Base-by-base conservation (phyloP, 2,329 filamentous ascomycete species). In the Sporothrix schenckii region DNA sequence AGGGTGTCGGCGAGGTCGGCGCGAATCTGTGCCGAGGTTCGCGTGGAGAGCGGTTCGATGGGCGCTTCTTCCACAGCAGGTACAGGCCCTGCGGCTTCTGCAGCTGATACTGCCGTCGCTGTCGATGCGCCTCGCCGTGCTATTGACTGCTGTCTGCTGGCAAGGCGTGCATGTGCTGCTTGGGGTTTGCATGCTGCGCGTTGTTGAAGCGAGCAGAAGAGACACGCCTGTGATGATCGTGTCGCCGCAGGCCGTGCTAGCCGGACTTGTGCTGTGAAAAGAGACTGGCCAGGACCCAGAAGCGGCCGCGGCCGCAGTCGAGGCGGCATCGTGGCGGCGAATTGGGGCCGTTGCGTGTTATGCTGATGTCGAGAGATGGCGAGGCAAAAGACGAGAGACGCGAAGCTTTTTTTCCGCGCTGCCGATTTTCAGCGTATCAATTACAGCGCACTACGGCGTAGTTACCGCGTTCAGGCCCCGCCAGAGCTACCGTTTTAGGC, bases 1-100 rank as follows among this genome's bases (percentile, higher is more conserved):
- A 94, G 81, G 2, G 87, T 82, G 56, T 83, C 79, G 72, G 90
- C 83, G 5, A 92, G 85, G 74, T 90, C 85, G 30, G 69, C 24
- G 11, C 69, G 72, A 11, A 67, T 69, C 34, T 54, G 66, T 9
- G 19, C 24, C n/a, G 66, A 24, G 39, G 49, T 52, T 21, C 50
- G 68, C 7, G 50, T 41, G 11, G 7, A 30, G 4, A 16, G 13
- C 39, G 50, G 63, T 4, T 39, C 44, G 16, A n/a, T 19, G 34
- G 71, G 41, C 2, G 52, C 27, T 41, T 30, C 16, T 16, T 10
- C 19, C 4, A 19, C n/a, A 30, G 11, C 10, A 4, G 24, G 6
- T n/a, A 11, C 39, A 1, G 27, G 41, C 7, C 10, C 10, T 13
- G 56, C 16, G 9, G 69, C 80, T 75, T 53, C 85, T 82, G 16